A percentile compares a stretch with the other conserved stretches of the same genome.
Evolutionary conservation across 306 rosid genomes (phyloP).

Genomic region (Citrullus mucosospermus): DNA sequence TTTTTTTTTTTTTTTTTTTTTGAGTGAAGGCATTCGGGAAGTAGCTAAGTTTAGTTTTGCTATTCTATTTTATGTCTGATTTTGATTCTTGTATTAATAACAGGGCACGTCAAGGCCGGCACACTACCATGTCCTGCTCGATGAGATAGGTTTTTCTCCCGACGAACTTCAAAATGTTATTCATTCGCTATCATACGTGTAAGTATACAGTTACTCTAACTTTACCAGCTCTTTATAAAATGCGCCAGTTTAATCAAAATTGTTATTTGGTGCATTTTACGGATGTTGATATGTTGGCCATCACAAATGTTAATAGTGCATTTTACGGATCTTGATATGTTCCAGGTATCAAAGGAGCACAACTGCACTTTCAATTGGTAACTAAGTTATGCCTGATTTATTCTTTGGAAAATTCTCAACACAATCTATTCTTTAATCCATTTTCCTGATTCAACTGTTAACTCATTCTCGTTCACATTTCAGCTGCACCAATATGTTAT

Average conservation of each 20-base stretch:
- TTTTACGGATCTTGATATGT: background rate
- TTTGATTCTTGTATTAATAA: slow-evolving; percentile 6
- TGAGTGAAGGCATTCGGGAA: background rate
- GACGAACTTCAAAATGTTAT: slow-evolving; percentile 70
- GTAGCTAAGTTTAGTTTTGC: background rate
- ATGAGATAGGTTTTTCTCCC: slow-evolving; percentile 83
- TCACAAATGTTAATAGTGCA: background rate
- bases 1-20: background rate
- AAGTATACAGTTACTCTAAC: slow-evolving; percentile 21
- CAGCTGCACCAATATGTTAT: slow-evolving; percentile 78
- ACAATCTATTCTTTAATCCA: background rate
- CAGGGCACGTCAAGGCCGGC: slow-evolving; percentile 90
- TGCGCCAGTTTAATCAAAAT: background rate
- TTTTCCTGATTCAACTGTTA: slow-evolving; percentile 6
- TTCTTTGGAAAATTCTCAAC: background rate
- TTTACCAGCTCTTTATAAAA: background rate
- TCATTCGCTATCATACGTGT: slow-evolving; percentile 71
- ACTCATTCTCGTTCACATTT: slow-evolving; percentile 5
- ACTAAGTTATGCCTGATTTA: background rate
- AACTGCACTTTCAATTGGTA: slow-evolving; percentile 67
- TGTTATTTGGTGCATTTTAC: too few relatives aligned
- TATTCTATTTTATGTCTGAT: background rate
- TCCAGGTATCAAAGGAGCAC: slow-evolving; percentile 92
- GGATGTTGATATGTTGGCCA: background rate
- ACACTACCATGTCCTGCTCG: slow-evolving; percentile 75